Conservation (phyloP, 2,329 filamentous ascomycete genomes). For the Phialophora expanda region DNA sequence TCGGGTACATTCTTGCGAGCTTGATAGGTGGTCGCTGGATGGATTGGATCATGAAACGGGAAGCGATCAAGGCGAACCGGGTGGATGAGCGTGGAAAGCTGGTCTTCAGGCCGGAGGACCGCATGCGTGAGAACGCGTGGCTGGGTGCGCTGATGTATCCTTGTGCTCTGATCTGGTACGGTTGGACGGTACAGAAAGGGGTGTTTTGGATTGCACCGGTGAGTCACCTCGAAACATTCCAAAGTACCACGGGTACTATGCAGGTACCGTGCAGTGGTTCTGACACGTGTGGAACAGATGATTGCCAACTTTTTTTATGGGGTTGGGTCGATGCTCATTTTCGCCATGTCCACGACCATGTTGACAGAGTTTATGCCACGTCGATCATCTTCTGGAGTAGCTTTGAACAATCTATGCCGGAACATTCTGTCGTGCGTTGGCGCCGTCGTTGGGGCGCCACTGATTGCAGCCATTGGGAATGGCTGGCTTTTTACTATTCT, state of each 20-base stretch:
- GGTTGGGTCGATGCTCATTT: constrained; percentile 77
- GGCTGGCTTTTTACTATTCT: constrained; percentile 76
- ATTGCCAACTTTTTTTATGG: constrained; percentile 77
- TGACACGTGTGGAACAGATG: constrained; percentile 45
- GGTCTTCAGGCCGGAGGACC: constrained; percentile 75
- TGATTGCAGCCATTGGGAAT: constrained; percentile 72
- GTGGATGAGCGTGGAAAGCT: constrained; percentile 70
- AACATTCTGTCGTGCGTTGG: constrained; percentile 79
- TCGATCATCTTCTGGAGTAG: constrained; percentile 72
- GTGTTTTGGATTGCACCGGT: constrained; percentile 66
- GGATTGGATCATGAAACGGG: constrained; percentile 78
- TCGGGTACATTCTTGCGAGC: constrained; percentile 74
- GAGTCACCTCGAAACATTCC: constrained; percentile 37
- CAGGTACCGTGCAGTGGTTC: constrained; percentile 29
- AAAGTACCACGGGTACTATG: constrained; percentile 15
- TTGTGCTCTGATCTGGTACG: constrained; percentile 72
- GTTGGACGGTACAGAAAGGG: constrained; percentile 71
- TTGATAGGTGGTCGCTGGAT: constrained; percentile 77
- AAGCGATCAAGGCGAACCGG: constrained; percentile 71
- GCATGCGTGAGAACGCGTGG: constrained; percentile 83
- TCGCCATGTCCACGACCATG: constrained; percentile 77
- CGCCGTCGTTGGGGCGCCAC: constrained; percentile 70
- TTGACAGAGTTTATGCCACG: constrained; percentile 82
- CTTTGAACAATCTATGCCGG: constrained; percentile 73
- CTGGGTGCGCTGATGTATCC: constrained; percentile 74